Percentiles rank a stretch among this genome's conserved stretches.
Conservation (phyloP, 495 filamentous ascomycete genomes). For the Cetradonia linearis region DNA sequence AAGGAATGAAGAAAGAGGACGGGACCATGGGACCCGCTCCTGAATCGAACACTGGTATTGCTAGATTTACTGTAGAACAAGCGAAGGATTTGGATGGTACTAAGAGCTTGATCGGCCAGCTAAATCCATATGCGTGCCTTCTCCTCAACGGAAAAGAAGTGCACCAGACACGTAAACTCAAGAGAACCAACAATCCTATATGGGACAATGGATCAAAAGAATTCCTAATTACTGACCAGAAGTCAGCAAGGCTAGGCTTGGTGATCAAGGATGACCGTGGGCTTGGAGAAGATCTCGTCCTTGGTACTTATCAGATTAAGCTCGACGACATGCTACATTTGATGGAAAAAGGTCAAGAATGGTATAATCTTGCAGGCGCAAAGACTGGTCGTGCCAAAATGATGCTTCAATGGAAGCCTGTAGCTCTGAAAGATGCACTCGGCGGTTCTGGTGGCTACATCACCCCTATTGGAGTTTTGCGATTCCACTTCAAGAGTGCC, state of each 20-base stretch:
- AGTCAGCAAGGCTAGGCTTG: constrained; percentile 75
- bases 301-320: constrained; percentile 91
- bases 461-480: constrained; percentile 87
- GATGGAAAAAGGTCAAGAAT: constrained; percentile 87
- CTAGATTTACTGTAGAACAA: constrained; percentile 84
- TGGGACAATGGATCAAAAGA: constrained; percentile 88
- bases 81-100: constrained; percentile 88
- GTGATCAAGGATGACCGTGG: constrained; percentile 93
- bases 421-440: constrained; percentile 63
- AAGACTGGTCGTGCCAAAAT: constrained; percentile 83
- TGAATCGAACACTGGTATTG: constrained; percentile 85
- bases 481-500: constrained; percentile 81
- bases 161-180: constrained; percentile 74
- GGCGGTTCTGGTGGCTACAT: constrained; percentile 79
- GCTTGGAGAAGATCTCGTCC: constrained; percentile 64
- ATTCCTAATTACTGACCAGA: constrained; percentile 84
- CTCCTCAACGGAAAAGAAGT: constrained; percentile 85
- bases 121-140: constrained; percentile 82
- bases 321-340: constrained; percentile 84
- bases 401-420: constrained; percentile 87
- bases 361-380: constrained; percentile 78
- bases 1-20: constrained; percentile 57
- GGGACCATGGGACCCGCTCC: constrained; percentile 71
- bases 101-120: constrained; percentile 77
- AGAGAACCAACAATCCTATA: constrained; percentile 92